Evolutionary conservation across 2,329 filamentous ascomycete species (phyloP).

Genomic region (Colletotrichum sp.): DNA sequence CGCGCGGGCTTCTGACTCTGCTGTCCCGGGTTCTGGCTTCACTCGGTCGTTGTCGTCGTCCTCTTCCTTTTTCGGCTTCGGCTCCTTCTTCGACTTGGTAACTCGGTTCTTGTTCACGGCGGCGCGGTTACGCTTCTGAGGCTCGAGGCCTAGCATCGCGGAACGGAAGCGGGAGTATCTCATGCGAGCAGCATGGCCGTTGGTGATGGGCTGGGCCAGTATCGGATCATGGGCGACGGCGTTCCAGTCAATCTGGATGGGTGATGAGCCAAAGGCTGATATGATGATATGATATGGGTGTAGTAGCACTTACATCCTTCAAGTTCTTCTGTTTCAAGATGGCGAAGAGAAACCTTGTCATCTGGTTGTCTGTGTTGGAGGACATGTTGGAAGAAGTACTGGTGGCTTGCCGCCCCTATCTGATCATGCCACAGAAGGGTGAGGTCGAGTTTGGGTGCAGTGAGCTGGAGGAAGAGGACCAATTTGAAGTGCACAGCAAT

Average conservation of each 20-base stretch:
- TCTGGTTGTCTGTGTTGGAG: conserved; percentile 60
- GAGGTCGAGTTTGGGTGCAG: background rate
- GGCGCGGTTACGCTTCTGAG: conserved; percentile 51
- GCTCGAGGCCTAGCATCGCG: conserved; percentile 52
- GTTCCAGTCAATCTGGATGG: conserved; percentile 63
- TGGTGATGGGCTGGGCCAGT: conserved; percentile 59
- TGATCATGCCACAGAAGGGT: background rate
- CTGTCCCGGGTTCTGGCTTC: conserved; percentile 44
- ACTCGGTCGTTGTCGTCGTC: conserved; percentile 31
- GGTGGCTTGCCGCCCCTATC: background rate
- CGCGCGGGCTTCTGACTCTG: background rate
- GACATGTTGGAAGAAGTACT: conserved; percentile 46
- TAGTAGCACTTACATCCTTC: conserved; percentile 58
- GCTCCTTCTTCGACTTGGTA: conserved; percentile 50
- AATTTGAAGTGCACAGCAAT: conserved; percentile 30
- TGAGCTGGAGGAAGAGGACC: conserved; percentile 22
- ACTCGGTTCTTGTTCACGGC: conserved; percentile 46
- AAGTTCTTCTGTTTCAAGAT: conserved; percentile 65
- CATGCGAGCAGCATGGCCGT: conserved; percentile 67
- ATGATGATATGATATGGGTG: conserved; percentile 20
- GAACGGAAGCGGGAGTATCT: conserved; percentile 59
- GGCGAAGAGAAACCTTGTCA: conserved; percentile 63
- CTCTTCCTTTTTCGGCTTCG: conserved; percentile 43
- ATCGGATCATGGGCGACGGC: conserved; percentile 60
- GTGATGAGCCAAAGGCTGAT: conserved; percentile 23